Base-by-base conservation (phyloP, 2,329 filamentous ascomycete genomes). In the Zalaria sp. region DNA sequence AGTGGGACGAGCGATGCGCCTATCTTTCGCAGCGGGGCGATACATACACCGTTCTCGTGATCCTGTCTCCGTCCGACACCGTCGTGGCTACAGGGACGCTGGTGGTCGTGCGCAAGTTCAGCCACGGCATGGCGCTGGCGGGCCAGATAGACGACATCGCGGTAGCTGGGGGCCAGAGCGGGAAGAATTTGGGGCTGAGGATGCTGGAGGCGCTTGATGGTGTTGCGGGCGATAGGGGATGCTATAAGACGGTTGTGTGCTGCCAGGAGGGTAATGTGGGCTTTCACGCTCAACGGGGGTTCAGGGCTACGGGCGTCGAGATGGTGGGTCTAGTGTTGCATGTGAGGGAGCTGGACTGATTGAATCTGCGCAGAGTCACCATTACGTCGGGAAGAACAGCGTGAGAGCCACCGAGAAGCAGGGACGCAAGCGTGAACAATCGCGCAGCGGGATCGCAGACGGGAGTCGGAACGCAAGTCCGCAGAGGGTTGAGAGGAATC, bases 161-260 rank as follows among this genome's bases (percentile, higher is more conserved):
- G 10, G 47, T 53, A 6, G 43, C 38, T 5, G 43, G 45, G 31
- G 43, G 45, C 28, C 46, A 50, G n/a, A 37, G 48, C 28, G 51
- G 51, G 34, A 52, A 51, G 44, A 52, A 51, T 27, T 34, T 53
- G 32, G 50, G 51, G 5, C 39, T 48, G n/a, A 40, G 46, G n/a
- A 43, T 53, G 39, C 34, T 52, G 6, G 45, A 49, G 11, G 50
- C 51, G 27, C 37, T 53, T 8, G 44, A 47, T 35, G 39, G 41
- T 25, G 36, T 53, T 10, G 47, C 51, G 10, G 39, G 38, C 27
- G 27, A 48, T n/a, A 29, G 47, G 18, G 51, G 51, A 18, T 51
- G 48, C 28, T 47, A 49, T 27, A 51, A 48, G 44, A 48, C 47
- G 2, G 40, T 48, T 27, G 44, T 48, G 10, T 36, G 37, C 27